Percentiles rank a stretch among this genome's conserved stretches.
Conservation (phyloP, 208 protist species). For the Leishmania braziliensis region DNA sequence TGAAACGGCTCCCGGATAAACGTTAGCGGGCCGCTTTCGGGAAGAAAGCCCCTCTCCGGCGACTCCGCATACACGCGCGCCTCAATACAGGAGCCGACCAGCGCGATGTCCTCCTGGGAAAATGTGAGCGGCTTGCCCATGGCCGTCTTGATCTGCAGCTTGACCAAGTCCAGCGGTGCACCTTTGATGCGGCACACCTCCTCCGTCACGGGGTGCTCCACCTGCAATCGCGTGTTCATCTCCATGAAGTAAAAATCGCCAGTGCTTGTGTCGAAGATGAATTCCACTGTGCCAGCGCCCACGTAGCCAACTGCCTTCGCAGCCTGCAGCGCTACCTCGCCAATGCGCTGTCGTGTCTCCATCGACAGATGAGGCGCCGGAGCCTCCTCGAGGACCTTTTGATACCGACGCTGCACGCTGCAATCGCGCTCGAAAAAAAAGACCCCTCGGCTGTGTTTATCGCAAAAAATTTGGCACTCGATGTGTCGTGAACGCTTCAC, state of each 20-base stretch:
- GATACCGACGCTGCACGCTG: slow-evolving; percentile 95
- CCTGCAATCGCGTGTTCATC: slow-evolving; percentile 99
- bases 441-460: slow-evolving; percentile 88
- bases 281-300: slow-evolving; percentile 98
- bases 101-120: slow-evolving; percentile 76
- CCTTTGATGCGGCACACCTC: slow-evolving; percentile 74
- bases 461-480: slow-evolving; percentile 94
- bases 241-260: slow-evolving; percentile 98
- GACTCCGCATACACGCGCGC: slow-evolving; percentile 96
- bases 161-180: slow-evolving; percentile 92
- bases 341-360: slow-evolving; percentile 76
- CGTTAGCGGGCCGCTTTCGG: slow-evolving; percentile 42
- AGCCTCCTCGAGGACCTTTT: slow-evolving; percentile 95
- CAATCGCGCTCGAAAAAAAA: slow-evolving; percentile 96
- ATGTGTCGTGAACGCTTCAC: slow-evolving; percentile 89
- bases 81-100: slow-evolving; percentile 91
- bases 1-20: slow-evolving; percentile 39
- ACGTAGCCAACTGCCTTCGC: slow-evolving; percentile 92
- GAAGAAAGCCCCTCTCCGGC: slow-evolving; percentile 88
- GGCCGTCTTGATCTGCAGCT: slow-evolving; percentile 91
- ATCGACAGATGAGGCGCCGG: slow-evolving; percentile 69
- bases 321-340: slow-evolving; percentile 70
- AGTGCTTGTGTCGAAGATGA: slow-evolving; percentile 92
- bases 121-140: slow-evolving; percentile 67
- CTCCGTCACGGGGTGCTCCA: slow-evolving; percentile 97